These are phyloP conservation scores for Syncephalastrum monosporum DNA, from an alignment of 371 early-diverging fungal genomes.

Conservation along the genomic window DNA sequence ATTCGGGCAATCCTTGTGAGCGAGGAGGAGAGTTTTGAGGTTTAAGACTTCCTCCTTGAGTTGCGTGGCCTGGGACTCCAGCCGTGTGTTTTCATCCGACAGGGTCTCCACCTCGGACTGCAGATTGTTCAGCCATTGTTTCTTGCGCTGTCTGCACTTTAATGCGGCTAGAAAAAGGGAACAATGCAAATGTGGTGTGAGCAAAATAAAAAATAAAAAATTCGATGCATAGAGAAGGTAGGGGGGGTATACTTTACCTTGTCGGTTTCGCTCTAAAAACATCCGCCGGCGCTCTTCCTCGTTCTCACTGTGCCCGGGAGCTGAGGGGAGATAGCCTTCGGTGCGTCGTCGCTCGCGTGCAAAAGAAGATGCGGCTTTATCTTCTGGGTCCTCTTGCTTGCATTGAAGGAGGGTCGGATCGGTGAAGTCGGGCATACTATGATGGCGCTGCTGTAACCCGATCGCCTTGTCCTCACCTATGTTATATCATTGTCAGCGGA, in stretches of 20 bases:
- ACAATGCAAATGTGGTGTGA: not conserved
- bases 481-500: too few relatives aligned
- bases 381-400: too few relatives aligned
- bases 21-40: slow-evolving; percentile 52
- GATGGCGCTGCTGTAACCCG: too few relatives aligned
- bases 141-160: slow-evolving; percentile 72
- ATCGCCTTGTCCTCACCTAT: too few relatives aligned
- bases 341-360: too few relatives aligned
- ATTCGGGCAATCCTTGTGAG: slow-evolving; percentile 55
- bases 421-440: too few relatives aligned
- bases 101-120: slow-evolving; percentile 58
- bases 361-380: too few relatives aligned
- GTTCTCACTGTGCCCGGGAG: slow-evolving; percentile 8
- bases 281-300: slow-evolving; percentile 60
- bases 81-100: slow-evolving; percentile 45
- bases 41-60: slow-evolving; percentile 54
- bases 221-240: too few relatives aligned
- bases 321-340: too few relatives aligned
- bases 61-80: slow-evolving; percentile 40
- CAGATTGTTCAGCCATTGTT: slow-evolving; percentile 56
- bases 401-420: too few relatives aligned
- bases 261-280: slow-evolving; percentile 77
- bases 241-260: slow-evolving; percentile 37
- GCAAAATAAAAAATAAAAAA: slow-evolving; percentile 11
- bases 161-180: slow-evolving; percentile 52